Percentiles rank a stretch among this genome's conserved stretches.
phyloP scores from a whole-genome alignment of 2,329 filamentous ascomycete species.

The Helotiales sp. region DNA sequence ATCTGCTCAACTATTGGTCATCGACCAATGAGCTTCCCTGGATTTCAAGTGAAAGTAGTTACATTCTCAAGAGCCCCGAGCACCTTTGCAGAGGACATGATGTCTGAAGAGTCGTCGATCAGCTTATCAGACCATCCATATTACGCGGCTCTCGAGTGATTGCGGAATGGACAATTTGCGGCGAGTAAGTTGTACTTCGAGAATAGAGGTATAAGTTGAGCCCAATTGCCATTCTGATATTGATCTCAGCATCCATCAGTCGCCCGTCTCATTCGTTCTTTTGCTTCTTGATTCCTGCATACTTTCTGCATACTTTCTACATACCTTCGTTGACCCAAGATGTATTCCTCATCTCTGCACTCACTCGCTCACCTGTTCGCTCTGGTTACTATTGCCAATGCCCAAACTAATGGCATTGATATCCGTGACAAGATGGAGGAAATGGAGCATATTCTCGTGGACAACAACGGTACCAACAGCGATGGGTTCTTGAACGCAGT shows the following conservation, averaged over 20 bases:
- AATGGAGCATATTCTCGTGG: not conserved
- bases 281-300: too few species aligned
- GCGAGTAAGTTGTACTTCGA: not conserved
- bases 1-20: not conserved
- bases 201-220: not conserved
- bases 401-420: not conserved
- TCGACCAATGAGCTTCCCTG: not conserved
- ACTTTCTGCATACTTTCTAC: too few species aligned
- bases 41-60: not conserved
- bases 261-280: not conserved
- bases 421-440: not conserved
- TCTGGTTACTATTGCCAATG: not conserved
- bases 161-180: not conserved
- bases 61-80: not conserved
- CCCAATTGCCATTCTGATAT: not conserved
- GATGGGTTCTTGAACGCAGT: not conserved
- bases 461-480: not conserved
- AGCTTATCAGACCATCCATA: not conserved
- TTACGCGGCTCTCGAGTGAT: not conserved
- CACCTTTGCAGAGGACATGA: not conserved
- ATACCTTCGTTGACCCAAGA: too few species aligned
- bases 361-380: not conserved
- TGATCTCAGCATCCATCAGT: not conserved
- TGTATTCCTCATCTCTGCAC: not conserved
- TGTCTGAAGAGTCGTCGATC: not conserved